Base-by-base conservation (phyloP, 2,329 filamentous ascomycete genomes). In the Penicillium sp. region DNA sequence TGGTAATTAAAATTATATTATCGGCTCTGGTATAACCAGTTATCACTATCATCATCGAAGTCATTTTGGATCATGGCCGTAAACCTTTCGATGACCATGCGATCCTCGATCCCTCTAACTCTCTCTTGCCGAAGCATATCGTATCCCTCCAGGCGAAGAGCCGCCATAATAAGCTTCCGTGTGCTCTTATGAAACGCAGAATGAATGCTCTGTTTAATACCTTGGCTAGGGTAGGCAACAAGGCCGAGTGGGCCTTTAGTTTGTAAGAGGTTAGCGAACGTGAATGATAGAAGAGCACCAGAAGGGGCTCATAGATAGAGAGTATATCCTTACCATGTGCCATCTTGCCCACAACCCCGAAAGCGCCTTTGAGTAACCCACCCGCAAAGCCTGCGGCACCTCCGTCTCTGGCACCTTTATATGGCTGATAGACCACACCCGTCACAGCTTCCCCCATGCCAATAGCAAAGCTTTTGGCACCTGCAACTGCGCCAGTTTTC, bases 351-450 rank as follows among this genome's bases (percentile, higher is more conserved):
- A 42, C 1, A 6, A 34, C 16, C 6, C 52, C 52, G 38, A 58
- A 37, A 6, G 49, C 48, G 4, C 73, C 75, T 50, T 72, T 76
- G 1, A 65, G 68, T 0, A 75, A 38, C 0, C 72, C 71, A 37
- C 70, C 72, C 2, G 65, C 58, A 10, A 72, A 63, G 0, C 74
- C 73, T 1, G 64, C 25, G 0, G 65, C 58, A 0, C 73, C 73
- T 3, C 69, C 68, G 5, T 71, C 61, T 50, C 65, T 67, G 1
- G 63, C 68, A 0, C 66, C 71, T 48, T 69, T 64, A 21, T 60
- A 58, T 5, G 72, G 70, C 38, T 72, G 62, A 2, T 55, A 61
- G 25, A 72, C 57, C 6, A 73, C 40, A 18, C 66, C 72, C 1
- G 64, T 60, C 6, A 75, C 21, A 0, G 71, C 72, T 15, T 71